These are phyloP conservation scores for Hypomyces perniciosus DNA, from an alignment of 2,329 filamentous ascomycete genomes.

Conservation along the genomic window DNA sequence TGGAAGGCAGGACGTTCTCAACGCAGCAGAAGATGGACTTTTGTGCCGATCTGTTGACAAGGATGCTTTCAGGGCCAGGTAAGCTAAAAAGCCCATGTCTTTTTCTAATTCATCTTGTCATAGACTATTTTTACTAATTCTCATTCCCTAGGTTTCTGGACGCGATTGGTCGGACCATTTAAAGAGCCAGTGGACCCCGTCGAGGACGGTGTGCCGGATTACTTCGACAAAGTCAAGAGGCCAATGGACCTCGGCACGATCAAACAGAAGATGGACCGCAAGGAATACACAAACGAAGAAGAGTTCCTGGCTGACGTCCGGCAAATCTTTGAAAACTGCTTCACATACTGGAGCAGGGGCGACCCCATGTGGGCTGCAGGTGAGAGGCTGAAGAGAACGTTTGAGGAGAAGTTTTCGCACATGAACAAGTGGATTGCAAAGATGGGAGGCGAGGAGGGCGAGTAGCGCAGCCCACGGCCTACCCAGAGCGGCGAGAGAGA, in stretches of 20 bases:
- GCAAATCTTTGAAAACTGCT: slow-evolving; percentile 59
- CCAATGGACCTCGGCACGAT: slow-evolving; percentile 59
- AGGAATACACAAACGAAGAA: slow-evolving; percentile 44
- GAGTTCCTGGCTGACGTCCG: slow-evolving; percentile 54
- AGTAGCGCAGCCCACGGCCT: slow-evolving; percentile 11
- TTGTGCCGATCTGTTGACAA: slow-evolving; percentile 50
- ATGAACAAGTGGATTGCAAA: slow-evolving; percentile 57
- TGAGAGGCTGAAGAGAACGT: slow-evolving; percentile 51
- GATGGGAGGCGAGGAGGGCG: slow-evolving; percentile 36
- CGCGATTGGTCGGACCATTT: slow-evolving; percentile 58
- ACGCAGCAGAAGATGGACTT: slow-evolving; percentile 47
- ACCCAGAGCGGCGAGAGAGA: background rate
- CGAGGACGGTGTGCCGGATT: slow-evolving; percentile 54
- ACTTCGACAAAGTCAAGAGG: slow-evolving; percentile 52
- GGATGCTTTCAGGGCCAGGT: slow-evolving; percentile 59
- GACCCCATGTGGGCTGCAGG: slow-evolving; percentile 51
- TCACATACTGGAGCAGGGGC: slow-evolving; percentile 54
- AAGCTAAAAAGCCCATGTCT: slow-evolving; percentile 13
- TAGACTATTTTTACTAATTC: background rate
- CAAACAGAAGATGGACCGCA: slow-evolving; percentile 52
- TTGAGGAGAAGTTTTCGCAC: slow-evolving; percentile 53
- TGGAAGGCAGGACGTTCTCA: slow-evolving; percentile 29
- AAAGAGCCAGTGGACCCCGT: slow-evolving; percentile 52
- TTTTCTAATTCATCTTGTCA: background rate
- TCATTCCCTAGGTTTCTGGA: slow-evolving; percentile 51